Percentiles rank a stretch among this genome's conserved stretches.
Conservation (phyloP, 2,329 filamentous ascomycete genomes). For the Lecanicillium sp. region DNA sequence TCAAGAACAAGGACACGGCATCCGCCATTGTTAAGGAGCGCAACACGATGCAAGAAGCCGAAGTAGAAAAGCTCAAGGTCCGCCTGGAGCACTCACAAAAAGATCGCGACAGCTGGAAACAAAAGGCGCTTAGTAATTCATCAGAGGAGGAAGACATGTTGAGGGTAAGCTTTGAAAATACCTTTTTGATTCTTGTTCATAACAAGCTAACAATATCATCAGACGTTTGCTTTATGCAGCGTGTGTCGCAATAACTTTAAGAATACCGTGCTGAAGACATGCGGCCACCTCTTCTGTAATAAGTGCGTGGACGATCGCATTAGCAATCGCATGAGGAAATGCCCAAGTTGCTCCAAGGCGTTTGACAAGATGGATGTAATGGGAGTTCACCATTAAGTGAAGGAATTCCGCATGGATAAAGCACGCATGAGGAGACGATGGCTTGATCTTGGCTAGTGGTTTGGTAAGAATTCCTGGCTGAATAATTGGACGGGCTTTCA, state of each 20-base stretch:
- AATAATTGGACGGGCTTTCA: too few relatives aligned
- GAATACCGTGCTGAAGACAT: constrained; percentile 86
- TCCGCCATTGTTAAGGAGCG: constrained; percentile 44
- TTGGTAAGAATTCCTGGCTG: too few relatives aligned
- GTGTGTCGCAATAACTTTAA: constrained; percentile 93
- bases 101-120: constrained; percentile 78
- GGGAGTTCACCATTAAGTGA: constrained; percentile 52
- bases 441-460: background rate
- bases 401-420: too few relatives aligned
- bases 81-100: constrained; percentile 72
- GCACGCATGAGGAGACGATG: background rate
- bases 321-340: constrained; percentile 85
- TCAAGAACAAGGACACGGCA: constrained; percentile 66
- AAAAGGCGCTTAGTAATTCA: constrained; percentile 71
- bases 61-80: constrained; percentile 71
- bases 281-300: constrained; percentile 90
- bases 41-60: constrained; percentile 57
- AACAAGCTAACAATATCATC: constrained; percentile 14
- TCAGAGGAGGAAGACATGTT: constrained; percentile 79
- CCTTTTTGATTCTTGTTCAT: background rate
- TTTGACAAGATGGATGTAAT: constrained; percentile 91
- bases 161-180: constrained; percentile 52
- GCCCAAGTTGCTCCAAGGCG: constrained; percentile 83
- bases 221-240: constrained; percentile 59
- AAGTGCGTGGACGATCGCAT: constrained; percentile 85